A percentile compares a stretch with the other conserved stretches of the same genome.
These are phyloP conservation scores for Striga asiatica DNA, from an alignment of 257 asterid species.

Conservation along the genomic window DNA sequence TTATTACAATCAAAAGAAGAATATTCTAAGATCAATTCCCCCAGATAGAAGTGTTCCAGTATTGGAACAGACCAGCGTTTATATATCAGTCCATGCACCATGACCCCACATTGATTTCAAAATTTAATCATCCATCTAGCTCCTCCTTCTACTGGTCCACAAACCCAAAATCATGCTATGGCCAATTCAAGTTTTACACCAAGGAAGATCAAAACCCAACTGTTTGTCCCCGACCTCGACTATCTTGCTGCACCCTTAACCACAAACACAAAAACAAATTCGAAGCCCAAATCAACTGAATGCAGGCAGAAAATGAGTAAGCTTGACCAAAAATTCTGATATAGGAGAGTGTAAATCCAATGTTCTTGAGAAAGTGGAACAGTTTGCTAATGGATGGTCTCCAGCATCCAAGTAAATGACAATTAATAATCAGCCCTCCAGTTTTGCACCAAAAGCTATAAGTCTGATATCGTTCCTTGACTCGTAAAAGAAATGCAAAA, in stretches of 20 bases:
- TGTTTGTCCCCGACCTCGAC: constrained; percentile 11
- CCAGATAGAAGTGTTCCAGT: constrained; percentile 34
- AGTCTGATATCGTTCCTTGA: constrained; percentile 25
- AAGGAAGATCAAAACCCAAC: constrained; percentile 9
- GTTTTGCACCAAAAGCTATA: constrained; percentile 18
- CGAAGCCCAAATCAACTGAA: constrained; percentile 1
- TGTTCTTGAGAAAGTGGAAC: constrained; percentile 10
- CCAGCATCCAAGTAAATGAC: constrained; percentile 10
- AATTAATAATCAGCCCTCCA: constrained; percentile 21
- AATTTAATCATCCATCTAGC: constrained; percentile 29
- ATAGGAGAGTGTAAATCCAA: constrained; percentile 11
- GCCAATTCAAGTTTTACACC: constrained; percentile 4
- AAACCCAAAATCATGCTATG: constrained; percentile 10
- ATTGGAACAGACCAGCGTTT: constrained; percentile 37
- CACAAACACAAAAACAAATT: neutral
- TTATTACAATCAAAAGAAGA: constrained; percentile 16
- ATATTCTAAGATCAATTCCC: constrained; percentile 31
- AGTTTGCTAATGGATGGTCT: constrained; percentile 11
- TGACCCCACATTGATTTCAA: constrained; percentile 57
- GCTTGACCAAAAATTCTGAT: constrained; percentile 12
- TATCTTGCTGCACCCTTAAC: neutral
- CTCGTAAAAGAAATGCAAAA: constrained; percentile 10
- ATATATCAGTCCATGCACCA: constrained; percentile 54
- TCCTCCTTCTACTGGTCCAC: constrained; percentile 14
- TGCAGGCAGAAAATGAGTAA: neutral